phyloP scores from a whole-genome alignment of 2,329 filamentous ascomycete species.

The Venturia aucupariae region DNA sequence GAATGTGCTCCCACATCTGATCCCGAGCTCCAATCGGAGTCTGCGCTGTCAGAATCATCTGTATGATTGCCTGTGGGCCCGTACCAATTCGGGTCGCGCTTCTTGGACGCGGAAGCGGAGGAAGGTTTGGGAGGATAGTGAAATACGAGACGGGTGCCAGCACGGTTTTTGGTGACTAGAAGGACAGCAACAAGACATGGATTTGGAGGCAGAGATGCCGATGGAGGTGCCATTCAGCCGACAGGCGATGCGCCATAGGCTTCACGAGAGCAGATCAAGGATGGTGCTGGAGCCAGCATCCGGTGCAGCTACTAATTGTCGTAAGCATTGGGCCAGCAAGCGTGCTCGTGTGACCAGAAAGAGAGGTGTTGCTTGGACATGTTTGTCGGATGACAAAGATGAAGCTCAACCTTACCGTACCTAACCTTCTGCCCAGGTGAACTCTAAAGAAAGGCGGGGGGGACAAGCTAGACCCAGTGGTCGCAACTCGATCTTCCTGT shows the following conservation, averaged over 20 bases:
- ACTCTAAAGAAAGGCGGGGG: not conserved
- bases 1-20: conserved; percentile 4
- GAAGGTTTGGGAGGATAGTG: conserved; percentile 31
- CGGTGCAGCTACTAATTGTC: not conserved
- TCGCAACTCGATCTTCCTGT: not conserved
- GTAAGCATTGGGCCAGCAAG: not conserved
- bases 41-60: conserved; percentile 26
- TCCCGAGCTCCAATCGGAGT: conserved; percentile 14
- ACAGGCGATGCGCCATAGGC: not conserved
- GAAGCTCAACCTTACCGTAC: too few relatives aligned
- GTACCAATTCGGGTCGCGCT: conserved; percentile 27
- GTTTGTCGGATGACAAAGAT: not conserved
- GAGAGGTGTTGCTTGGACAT: not conserved
- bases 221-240: conserved; percentile 4
- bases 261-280: not conserved
- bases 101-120: conserved; percentile 26
- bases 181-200: conserved; percentile 30
- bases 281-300: not conserved
- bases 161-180: conserved; percentile 31
- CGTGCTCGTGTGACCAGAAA: not conserved
- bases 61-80: conserved; percentile 27
- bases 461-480: too few relatives aligned
- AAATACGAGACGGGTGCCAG: conserved; percentile 32
- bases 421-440: too few relatives aligned
- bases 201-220: conserved; percentile 17